Conservation (phyloP, 306 rosid genomes). For the Fragaria vesca region DNA sequence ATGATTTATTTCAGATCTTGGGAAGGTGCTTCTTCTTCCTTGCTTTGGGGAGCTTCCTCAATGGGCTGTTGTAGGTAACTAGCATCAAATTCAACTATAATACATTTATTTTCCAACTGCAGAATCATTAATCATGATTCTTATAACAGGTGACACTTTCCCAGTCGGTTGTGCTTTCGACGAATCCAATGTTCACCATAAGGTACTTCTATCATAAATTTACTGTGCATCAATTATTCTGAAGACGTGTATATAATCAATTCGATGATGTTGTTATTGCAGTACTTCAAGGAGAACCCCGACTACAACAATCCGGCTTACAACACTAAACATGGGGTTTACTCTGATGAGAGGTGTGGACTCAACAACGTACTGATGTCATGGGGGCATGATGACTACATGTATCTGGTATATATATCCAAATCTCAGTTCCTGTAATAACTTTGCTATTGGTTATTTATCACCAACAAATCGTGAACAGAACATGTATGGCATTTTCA, state of each 20-base stretch:
- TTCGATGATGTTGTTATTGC: slow-evolving; percentile 9
- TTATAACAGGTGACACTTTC: slow-evolving; percentile 61
- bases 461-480: not conserved
- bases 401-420: slow-evolving; percentile 59
- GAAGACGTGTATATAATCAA: not conserved
- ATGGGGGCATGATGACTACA: slow-evolving; percentile 93
- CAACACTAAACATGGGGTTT: slow-evolving; percentile 65
- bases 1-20: slow-evolving; percentile 51
- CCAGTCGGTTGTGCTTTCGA: slow-evolving; percentile 87
- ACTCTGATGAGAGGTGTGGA: slow-evolving; percentile 64
- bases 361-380: slow-evolving; percentile 80
- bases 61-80: slow-evolving; percentile 80
- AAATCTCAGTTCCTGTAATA: not conserved
- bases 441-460: not conserved
- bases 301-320: slow-evolving; percentile 48
- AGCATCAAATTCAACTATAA: not conserved
- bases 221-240: not conserved
- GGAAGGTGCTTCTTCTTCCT: slow-evolving; percentile 86
- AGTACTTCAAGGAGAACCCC: slow-evolving; percentile 66
- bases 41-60: slow-evolving; percentile 84
- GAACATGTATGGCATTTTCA: slow-evolving; percentile 19
- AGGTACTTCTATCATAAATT: slow-evolving; percentile 33
- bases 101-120: not conserved
- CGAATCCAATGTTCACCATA: slow-evolving; percentile 69
- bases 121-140: slow-evolving; percentile 17